Evolutionary conservation across 2,329 filamentous ascomycete species (phyloP), one percentile per base, ranked within the genome.

Genomic region (Cytospora paraplurivora): DNA sequence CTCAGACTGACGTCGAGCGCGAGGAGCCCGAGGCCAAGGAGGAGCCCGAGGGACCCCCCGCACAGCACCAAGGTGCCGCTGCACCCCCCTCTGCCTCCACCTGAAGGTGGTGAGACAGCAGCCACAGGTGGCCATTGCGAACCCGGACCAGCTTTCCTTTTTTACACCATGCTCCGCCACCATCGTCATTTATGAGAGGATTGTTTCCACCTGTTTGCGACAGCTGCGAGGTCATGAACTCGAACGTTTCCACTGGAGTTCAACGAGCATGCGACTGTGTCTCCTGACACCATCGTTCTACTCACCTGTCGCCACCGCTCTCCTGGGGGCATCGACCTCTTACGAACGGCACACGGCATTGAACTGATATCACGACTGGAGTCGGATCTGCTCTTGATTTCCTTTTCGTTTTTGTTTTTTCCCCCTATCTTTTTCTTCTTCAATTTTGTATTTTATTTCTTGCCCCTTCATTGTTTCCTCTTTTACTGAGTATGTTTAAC

Each of bases 21-120:
- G 41, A 62, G 19, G 33, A n/a, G 10, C 21, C 56, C 8, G 56
- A 21, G 13, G 47, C 11, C 2, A 27, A 27, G 56, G 56, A 21
- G 33, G 59, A 50, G 59, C 50, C 35, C 4, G 17, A 41, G 38
- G 33, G 27, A 13, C 34, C 32, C 21, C 51, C 59, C 51, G 53
- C 44, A 17, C n/a, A 47, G 41, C 21, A 50, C 41, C 38, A 59
- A 49, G 17, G 27, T n/a, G 44, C n/a, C n/a, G 44, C 44, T 47
- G 44, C 44, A 10, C 21, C 44, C n/a, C 21, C 44, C n/a, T 47
- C 44, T 47, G 27, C 27, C 27, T 27, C 59, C 12, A 47, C 41
- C 38, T 63, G 56, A 59, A 51, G 56, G 38, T 34, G 56, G 51
- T 21, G 21, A 47, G n/a, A 10, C 17, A 44, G n/a, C 17, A 44